These are phyloP conservation scores for Pseudomassariella vexata DNA, from an alignment of 2,329 filamentous ascomycete species.

Conservation along the genomic window DNA sequence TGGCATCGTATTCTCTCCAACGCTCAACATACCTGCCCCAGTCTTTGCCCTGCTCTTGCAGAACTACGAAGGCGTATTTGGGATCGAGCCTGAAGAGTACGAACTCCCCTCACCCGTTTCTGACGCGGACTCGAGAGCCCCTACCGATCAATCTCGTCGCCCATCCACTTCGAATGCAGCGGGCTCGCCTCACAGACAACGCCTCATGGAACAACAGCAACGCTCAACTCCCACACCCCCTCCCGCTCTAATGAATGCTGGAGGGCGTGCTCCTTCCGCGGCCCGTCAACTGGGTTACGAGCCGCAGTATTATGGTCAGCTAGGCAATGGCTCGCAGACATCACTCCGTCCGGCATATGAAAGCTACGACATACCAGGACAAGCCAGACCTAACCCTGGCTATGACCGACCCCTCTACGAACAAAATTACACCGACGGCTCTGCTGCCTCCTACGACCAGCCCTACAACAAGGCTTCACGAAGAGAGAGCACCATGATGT, in stretches of 20 bases:
- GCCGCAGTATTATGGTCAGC: constrained; percentile 33
- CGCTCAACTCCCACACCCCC: constrained; percentile 47
- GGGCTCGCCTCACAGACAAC: constrained; percentile 46
- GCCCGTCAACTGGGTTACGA: constrained; percentile 37
- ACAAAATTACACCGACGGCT: constrained; percentile 24
- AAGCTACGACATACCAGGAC: constrained; percentile 30
- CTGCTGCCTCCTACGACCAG: constrained; percentile 28
- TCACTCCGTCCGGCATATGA: constrained; percentile 40
- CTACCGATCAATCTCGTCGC: constrained; percentile 29
- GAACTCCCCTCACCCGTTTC: constrained; percentile 44
- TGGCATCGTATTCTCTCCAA: constrained; percentile 96
- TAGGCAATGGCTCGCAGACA: constrained; percentile 19
- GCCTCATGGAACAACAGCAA: constrained; percentile 35
- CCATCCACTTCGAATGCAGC: constrained; percentile 45
- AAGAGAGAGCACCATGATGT: constrained; percentile 59
- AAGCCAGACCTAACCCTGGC: constrained; percentile 32
- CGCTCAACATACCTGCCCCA: constrained; percentile 90
- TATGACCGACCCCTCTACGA: constrained; percentile 21
- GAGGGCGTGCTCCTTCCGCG: constrained; percentile 38
- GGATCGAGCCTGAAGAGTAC: constrained; percentile 60
- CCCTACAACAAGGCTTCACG: constrained; percentile 38
- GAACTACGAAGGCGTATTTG: constrained; percentile 83
- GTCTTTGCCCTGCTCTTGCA: constrained; percentile 92
- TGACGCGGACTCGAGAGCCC: constrained; percentile 27
- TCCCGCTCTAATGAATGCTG: constrained; percentile 19